Base-by-base conservation (phyloP, 2,329 filamentous ascomycete genomes). In the Cercospora beticola region DNA sequence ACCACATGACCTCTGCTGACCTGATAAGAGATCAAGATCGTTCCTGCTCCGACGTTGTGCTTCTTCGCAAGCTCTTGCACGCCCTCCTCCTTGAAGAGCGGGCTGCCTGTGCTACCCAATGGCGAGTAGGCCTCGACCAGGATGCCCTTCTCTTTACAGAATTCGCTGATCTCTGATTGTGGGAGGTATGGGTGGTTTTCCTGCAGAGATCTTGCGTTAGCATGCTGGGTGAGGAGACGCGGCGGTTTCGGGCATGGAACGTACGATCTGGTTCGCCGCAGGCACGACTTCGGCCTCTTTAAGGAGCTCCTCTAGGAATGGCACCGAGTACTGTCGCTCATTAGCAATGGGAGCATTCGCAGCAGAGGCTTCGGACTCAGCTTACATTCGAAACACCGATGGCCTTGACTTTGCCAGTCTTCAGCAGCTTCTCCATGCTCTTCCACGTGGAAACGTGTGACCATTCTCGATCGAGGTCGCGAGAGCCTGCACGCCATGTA, bases 381-480 rank as follows among this genome's bases (percentile, higher is more conserved):
- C 62, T 23, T 46, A 64, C 62, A 75, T 85, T 85, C 40, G 82
- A 82, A 3, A 85, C 83, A 60, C 83, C 83, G 68, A 85, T 84
- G 23, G 83, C 82, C 76, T 83, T 84, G 62, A 80, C 78, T 72
- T 84, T 84, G 65, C 82, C 80, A 26, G 81, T 81, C 78, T 81
- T 76, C 67, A 80, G 75, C 43, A 92, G 82, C 71, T 84, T 85
- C 83, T 93, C 91, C 86, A 93, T 89, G 78, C 86, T 86, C 82
- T 89, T 89, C 91, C 91, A 96, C 61, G 91, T 92, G 68, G 92
- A 85, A 72, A 91, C 82, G 79, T 94, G 91, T 74, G 88, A 88
- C 84, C 90, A 89, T 72, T 83, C 84, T 74, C 81, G 85, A 77
- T 90, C 84, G 65, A 95, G 87, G 79, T 96, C 92, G 71, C 92